phyloP scores from a whole-genome alignment of 1,284 basidiomycete species.

The Fomes fomentarius region DNA sequence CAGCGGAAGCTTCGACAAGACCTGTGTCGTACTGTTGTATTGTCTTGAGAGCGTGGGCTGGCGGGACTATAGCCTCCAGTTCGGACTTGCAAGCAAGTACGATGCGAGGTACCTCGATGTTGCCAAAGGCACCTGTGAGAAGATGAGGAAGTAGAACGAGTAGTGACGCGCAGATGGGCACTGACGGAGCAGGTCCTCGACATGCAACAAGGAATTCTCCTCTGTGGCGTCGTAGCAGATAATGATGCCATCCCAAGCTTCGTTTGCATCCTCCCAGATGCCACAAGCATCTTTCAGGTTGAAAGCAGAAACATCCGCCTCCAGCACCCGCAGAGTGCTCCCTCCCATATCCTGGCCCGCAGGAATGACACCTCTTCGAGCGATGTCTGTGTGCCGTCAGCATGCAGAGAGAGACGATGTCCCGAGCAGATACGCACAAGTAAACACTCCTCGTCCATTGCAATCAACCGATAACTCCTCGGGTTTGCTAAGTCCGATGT shows the following conservation, averaged over 20 bases:
- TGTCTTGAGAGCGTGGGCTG: conserved; percentile 50
- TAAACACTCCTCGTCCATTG: conserved; percentile 13
- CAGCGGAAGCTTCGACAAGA: conserved; percentile 64
- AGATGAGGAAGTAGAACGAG: background rate
- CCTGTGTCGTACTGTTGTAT: conserved; percentile 64
- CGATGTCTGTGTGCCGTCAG: conserved; percentile 42
- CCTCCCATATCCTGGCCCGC: conserved; percentile 40
- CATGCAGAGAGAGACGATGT: background rate
- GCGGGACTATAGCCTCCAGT: conserved; percentile 56
- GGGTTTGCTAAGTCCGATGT: conserved; percentile 55
- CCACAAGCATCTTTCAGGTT: conserved; percentile 26
- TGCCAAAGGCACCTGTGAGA: conserved; percentile 54
- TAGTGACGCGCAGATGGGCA: conserved; percentile 15
- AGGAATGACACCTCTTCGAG: conserved; percentile 49
- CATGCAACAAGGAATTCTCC: conserved; percentile 59
- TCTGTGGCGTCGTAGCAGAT: conserved; percentile 77
- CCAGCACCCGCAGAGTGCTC: conserved; percentile 54
- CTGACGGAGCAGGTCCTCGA: conserved; percentile 68
- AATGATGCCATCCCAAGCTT: conserved; percentile 67
- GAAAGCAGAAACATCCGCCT: conserved; percentile 49
- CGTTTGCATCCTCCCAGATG: conserved; percentile 48
- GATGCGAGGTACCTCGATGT: conserved; percentile 60
- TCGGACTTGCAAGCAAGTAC: conserved; percentile 81
- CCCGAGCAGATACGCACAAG: conserved; percentile 26
- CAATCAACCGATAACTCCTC: conserved; percentile 35